phyloP scores from a whole-genome alignment of 768 basidiomycete species.

The Trametes punicea region DNA sequence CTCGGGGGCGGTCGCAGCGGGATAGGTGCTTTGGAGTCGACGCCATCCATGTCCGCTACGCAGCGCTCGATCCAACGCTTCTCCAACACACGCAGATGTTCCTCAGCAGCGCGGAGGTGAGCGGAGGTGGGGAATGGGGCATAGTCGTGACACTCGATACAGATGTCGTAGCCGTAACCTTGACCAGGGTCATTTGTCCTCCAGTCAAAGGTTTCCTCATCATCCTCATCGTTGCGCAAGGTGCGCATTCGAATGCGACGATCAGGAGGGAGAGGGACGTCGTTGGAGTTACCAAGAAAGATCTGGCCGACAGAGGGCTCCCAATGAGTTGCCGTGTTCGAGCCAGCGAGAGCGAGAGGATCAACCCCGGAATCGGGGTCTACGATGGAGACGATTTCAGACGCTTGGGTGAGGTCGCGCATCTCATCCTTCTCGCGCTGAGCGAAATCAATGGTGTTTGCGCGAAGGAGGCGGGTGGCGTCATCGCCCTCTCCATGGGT shows the following conservation, averaged over 20 bases:
- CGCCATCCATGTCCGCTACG: conserved; percentile 20
- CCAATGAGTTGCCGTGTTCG: conserved; percentile 43
- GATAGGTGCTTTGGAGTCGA: conserved; percentile 28
- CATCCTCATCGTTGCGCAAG: conserved; percentile 18
- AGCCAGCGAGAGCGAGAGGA: conserved; percentile 25
- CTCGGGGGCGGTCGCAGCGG: conserved; percentile 67
- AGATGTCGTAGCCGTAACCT: conserved; percentile 78
- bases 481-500: conserved; percentile 21
- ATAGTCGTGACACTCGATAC: conserved; percentile 83
- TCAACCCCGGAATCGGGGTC: conserved; percentile 13
- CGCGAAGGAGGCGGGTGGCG: conserved; percentile 18
- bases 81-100: conserved; percentile 67
- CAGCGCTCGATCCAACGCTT: conserved; percentile 56
- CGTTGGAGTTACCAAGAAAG: conserved; percentile 79
- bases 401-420: conserved; percentile 80
- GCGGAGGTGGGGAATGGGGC: conserved; percentile 69
- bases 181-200: conserved; percentile 40
- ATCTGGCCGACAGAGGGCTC: conserved; percentile 62
- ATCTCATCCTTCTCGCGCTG: conserved; percentile 87
- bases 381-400: conserved; percentile 63
- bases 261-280: conserved; percentile 50
- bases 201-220: conserved; percentile 35
- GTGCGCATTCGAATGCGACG: conserved; percentile 17
- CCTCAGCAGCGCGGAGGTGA: conserved; percentile 71
- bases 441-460: conserved; percentile 77